phyloP scores from a whole-genome alignment of 1,284 basidiomycete genomes.

The Wallemia mellicola region DNA sequence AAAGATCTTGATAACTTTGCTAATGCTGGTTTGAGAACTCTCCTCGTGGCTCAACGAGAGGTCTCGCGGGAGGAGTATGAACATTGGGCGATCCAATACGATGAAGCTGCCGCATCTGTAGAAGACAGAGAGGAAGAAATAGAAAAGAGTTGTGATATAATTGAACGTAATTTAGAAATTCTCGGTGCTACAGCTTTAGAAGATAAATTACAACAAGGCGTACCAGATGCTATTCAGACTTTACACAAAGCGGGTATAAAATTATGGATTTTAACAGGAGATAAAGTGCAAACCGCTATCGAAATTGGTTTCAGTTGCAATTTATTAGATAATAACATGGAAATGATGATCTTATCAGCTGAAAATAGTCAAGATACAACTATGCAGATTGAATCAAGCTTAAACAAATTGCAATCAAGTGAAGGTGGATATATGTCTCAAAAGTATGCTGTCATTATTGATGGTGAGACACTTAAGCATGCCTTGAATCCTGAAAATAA shows the following conservation, averaged over 20 bases:
- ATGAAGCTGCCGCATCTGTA: constrained; percentile 42
- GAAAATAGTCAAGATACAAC: constrained; percentile 43
- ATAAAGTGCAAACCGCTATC: constrained; percentile 91
- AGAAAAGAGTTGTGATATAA: constrained; percentile 50
- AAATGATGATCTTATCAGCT: constrained; percentile 84
- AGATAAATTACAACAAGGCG: constrained; percentile 87
- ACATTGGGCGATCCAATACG: constrained; percentile 50
- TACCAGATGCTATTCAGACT: constrained; percentile 78
- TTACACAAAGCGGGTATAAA: constrained; percentile 85
- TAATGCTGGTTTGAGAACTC: constrained; percentile 64
- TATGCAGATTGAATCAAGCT: constrained; percentile 61
- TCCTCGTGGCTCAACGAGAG: constrained; percentile 61
- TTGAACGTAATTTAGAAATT: constrained; percentile 54
- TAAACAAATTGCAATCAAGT: constrained; percentile 67
- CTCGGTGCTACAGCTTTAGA: constrained; percentile 85
- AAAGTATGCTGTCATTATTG: constrained; percentile 77
- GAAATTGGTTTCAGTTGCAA: constrained; percentile 88
- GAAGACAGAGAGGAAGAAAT: constrained; percentile 65
- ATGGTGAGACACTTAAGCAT: constrained; percentile 68
- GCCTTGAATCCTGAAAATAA: constrained; percentile 52
- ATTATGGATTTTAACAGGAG: constrained; percentile 79
- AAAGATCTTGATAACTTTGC: constrained; percentile 79
- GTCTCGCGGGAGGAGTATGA: constrained; percentile 56
- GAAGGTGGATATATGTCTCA: constrained; percentile 4
- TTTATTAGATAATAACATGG: constrained; percentile 65